phyloP scores from a whole-genome alignment of 1,284 basidiomycete genomes.

The Exobasidium cylindrosporum region DNA sequence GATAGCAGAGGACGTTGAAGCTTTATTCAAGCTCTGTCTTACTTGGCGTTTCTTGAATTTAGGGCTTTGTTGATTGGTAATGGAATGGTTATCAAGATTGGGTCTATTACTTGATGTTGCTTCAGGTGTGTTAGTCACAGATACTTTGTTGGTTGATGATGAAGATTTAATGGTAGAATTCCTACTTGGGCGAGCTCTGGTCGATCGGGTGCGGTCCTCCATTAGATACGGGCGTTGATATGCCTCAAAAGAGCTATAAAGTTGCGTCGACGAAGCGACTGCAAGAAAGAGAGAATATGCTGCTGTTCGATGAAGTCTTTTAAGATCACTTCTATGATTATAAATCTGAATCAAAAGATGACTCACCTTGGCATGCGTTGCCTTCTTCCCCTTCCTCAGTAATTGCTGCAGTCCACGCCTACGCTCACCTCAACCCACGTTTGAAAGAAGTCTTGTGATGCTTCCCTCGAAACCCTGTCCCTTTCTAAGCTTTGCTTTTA shows the following conservation, averaged over 20 bases:
- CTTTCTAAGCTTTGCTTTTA: no score
- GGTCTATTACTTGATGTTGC: neutral
- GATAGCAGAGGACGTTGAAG: neutral
- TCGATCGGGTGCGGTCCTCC: constrained; percentile 3
- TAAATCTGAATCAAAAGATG: no score
- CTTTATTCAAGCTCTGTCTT: neutral
- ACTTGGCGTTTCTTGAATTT: neutral
- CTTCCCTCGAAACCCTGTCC: no score
- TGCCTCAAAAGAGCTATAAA: neutral
- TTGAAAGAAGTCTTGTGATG: no score
- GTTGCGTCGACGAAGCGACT: constrained; percentile 1
- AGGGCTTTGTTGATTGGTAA: neutral
- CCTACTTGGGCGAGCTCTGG: constrained; percentile 2
- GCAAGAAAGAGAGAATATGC: no score
- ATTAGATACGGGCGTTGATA: constrained; percentile 1
- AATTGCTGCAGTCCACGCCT: no score
- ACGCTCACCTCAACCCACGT: no score
- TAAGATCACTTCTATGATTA: no score
- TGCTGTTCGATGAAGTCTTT: no score
- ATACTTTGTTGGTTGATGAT: neutral
- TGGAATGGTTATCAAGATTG: neutral
- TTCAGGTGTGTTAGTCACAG: neutral
- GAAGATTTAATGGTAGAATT: neutral
- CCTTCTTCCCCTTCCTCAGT: no score
- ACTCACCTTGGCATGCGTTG: no score